These are phyloP conservation scores for Phytophthora chlamydospora DNA, from an alignment of 352 stramenopile genomes.

Conservation along the genomic window DNA sequence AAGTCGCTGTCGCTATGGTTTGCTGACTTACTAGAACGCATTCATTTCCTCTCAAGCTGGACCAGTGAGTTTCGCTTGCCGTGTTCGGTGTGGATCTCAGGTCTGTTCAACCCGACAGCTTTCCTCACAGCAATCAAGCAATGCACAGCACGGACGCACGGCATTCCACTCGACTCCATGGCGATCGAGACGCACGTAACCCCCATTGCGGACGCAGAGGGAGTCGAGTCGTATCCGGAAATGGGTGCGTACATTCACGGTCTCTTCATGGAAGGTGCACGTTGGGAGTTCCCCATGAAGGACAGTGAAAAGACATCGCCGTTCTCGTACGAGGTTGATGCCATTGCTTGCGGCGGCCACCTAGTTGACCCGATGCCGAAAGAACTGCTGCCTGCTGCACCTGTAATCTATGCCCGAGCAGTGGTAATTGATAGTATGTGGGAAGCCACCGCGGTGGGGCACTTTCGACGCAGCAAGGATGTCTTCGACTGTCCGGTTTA, in stretches of 20 bases:
- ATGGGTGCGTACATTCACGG: constrained; percentile 94
- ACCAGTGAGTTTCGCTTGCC: constrained; percentile 69
- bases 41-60: constrained; percentile 72
- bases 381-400: constrained; percentile 89
- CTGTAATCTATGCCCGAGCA: constrained; percentile 94
- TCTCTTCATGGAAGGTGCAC: constrained; percentile 94
- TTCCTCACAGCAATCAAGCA: constrained; percentile 89
- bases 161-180: constrained; percentile 92
- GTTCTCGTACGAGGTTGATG: constrained; percentile 87
- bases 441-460: constrained; percentile 95
- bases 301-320: constrained; percentile 84
- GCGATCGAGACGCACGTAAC: constrained; percentile 95
- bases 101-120: constrained; percentile 84
- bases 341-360: constrained; percentile 84
- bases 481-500: constrained; percentile 97
- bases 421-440: constrained; percentile 91
- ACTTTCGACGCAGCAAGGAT: constrained; percentile 87
- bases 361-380: constrained; percentile 93
- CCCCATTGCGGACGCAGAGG: constrained; percentile 61
- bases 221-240: constrained; percentile 72
- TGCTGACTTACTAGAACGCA: constrained; percentile 76
- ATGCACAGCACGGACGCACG: constrained; percentile 84
- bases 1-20: constrained; percentile 87
- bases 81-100: constrained; percentile 84
- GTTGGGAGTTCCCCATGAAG: constrained; percentile 79